Evolutionary conservation across 306 rosid genomes (phyloP).

Genomic region (Senna siamea): DNA sequence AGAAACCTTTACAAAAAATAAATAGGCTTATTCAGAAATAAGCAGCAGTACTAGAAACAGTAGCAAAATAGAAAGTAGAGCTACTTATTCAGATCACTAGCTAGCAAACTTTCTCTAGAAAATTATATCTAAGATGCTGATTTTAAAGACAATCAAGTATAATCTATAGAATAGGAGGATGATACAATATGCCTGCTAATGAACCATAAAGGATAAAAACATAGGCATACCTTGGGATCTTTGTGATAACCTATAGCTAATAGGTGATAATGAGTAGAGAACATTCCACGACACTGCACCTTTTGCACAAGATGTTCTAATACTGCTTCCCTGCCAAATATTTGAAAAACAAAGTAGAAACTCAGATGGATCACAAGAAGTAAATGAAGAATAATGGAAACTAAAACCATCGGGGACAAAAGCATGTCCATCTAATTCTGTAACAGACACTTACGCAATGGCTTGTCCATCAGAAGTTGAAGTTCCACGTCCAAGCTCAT

Average conservation of each 20-base stretch:
- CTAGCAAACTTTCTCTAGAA: background rate
- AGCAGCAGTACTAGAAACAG: constrained; percentile 16
- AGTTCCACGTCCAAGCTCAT: constrained; percentile 99
- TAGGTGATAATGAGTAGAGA: constrained; percentile 72
- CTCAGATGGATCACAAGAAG: constrained; percentile 7
- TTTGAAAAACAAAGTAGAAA: constrained; percentile 24
- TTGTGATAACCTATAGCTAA: constrained; percentile 56
- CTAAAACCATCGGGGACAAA: constrained; percentile 12
- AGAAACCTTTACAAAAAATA: constrained; percentile 65
- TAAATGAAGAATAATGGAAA: background rate
- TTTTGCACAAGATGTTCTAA: constrained; percentile 67
- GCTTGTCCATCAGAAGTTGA: constrained; percentile 99
- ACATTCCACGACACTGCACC: constrained; percentile 68
- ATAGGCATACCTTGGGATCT: constrained; percentile 51
- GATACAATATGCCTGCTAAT: background rate
- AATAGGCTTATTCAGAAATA: constrained; percentile 38
- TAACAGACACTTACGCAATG: constrained; percentile 69
- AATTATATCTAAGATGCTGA: background rate
- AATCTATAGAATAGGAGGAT: background rate
- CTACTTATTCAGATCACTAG: background rate
- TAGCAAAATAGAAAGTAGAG: background rate
- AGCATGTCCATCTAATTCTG: constrained; percentile 1
- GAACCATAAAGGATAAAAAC: background rate
- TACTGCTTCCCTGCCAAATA: constrained; percentile 59
- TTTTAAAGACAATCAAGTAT: background rate